Base-by-base conservation (phyloP, 208 protist genomes). In the Tritrichomonas musculus region DNA sequence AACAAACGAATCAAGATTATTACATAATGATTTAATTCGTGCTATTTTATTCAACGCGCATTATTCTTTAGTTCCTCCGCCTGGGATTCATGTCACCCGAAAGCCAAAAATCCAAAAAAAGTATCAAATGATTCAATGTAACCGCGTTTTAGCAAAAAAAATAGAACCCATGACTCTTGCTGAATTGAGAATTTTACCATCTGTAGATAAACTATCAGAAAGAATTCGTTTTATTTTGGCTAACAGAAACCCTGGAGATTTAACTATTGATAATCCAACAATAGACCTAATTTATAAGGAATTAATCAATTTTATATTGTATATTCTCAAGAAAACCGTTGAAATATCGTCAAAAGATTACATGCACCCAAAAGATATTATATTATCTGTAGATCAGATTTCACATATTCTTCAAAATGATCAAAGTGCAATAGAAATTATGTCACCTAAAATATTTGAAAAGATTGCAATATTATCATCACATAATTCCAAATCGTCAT, bases 11-110 rank as follows among this genome's bases (percentile, higher is more conserved):
- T 41, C 77, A 53, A 53, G 44, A 88, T 33, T 57, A 13, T 33
- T 88, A 49, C 77, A 88, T 88, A 88, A 88, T 30, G 77, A 88
- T 33, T 88, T 88, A 88, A 88, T 88, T 39, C 8, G 77, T 41
- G 33, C 77, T 17, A 88, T 88, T 57, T 33, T 88, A 53, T 88
- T 53, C 22, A 88, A 88, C 41, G 77, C 77, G 0, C 77, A 88
- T 39, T 88, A 44, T 88, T 88, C 77, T 11, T 39, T 88, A 36
- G 39, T 57, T 41, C 77, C 77, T 41, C 77, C 77, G 39, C 77
- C 77, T 30, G 47, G 47, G 8, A 36, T 88, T 39, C 14, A 53
- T 14, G 44, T 88, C 39, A 8, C 47, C 1, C 11, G 27, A 69
- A 69, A 17, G 64, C 64, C 64, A 60, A 60, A 60, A 60, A 60